phyloP scores from a whole-genome alignment of 1,139 yeast genomes.

The Tardiomyces depauwii region DNA sequence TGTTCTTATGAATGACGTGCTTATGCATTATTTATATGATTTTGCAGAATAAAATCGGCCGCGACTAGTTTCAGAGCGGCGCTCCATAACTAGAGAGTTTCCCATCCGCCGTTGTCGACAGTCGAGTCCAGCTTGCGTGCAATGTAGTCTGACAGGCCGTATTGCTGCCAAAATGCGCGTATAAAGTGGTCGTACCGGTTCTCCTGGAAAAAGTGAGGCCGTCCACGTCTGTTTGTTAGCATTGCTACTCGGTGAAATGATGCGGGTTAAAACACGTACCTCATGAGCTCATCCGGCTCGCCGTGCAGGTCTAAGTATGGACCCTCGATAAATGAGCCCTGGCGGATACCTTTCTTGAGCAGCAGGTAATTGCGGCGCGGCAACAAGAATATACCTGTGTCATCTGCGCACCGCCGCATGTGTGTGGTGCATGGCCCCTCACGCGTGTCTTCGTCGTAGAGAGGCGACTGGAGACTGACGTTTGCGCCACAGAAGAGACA shows the following conservation, averaged over 20 bases:
- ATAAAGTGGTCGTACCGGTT: slow-evolving; percentile 58
- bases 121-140: slow-evolving; percentile 71
- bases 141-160: slow-evolving; percentile 65
- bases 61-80: no score
- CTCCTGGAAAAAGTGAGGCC: slow-evolving; percentile 57
- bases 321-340: slow-evolving; percentile 74
- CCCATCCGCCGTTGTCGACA: slow-evolving; percentile 93
- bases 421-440: slow-evolving; percentile 29
- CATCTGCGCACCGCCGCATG: slow-evolving; percentile 39
- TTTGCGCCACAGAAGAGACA: slow-evolving; percentile 75
- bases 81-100: slow-evolving; percentile 43
- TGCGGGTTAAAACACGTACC: not conserved
- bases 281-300: slow-evolving; percentile 47
- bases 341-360: slow-evolving; percentile 46
- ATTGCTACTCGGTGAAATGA: not conserved
- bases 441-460: slow-evolving; percentile 8
- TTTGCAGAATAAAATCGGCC: no score
- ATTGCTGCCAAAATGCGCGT: slow-evolving; percentile 64
- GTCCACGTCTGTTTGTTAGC: slow-evolving; percentile 33
- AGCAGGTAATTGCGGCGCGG: slow-evolving; percentile 66
- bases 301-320: slow-evolving; percentile 87
- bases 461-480: slow-evolving; percentile 50
- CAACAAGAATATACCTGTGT: slow-evolving; percentile 66
- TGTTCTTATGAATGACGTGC: no score
- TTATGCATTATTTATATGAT: slow-evolving; percentile 4